Base-by-base conservation (phyloP, 2,329 filamentous ascomycete species). In the Ceratocystis ficicola region DNA sequence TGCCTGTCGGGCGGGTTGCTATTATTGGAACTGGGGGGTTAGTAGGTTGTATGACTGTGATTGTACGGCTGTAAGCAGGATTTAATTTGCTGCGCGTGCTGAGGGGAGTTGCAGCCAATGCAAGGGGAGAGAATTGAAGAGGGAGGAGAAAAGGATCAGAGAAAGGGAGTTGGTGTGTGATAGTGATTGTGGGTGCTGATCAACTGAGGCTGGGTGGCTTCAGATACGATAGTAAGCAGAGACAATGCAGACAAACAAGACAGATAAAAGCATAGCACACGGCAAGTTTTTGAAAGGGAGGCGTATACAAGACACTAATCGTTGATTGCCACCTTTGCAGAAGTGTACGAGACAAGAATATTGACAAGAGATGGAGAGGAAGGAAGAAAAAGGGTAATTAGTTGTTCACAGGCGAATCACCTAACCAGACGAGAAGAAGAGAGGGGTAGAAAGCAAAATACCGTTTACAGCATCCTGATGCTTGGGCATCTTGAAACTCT, bases 401-500 rank as follows among this genome's bases (percentile, higher is more conserved):
- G 46, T 20, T 48, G 46, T 20, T 61, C n/a, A 28, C 17, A 20
- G 2, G 6, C 5, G 6, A 20, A 20, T 15, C 20, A 2, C 59
- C 28, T 46, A 28, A 25, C 12, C 2, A 17, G 8, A 20, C 7
- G 32, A 12, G 32, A 44, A 12, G 41, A n/a, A 46, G n/a, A 62
- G 22, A 63, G n/a, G 20, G 46, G 46, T 8, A 61, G 52, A 50
- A 48, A 62, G 60, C 57, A 80, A 81, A 73, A 73, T 81, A 85
- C 83, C 82, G 72, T 79, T 76, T 63, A 77, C 71, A 70, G 85
- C 83, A 65, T 83, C 66, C n/a, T 65, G 62, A 44, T 67, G 66
- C 28, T 67, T 67, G 17, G 82, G 79, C 65, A 88, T 83, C 77
- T 94, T 94, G 78, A 99, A 97, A 72, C 87, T 86, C 77, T 91